Base-by-base conservation (phyloP, 306 rosid genomes). In the Glycine tomentella region DNA sequence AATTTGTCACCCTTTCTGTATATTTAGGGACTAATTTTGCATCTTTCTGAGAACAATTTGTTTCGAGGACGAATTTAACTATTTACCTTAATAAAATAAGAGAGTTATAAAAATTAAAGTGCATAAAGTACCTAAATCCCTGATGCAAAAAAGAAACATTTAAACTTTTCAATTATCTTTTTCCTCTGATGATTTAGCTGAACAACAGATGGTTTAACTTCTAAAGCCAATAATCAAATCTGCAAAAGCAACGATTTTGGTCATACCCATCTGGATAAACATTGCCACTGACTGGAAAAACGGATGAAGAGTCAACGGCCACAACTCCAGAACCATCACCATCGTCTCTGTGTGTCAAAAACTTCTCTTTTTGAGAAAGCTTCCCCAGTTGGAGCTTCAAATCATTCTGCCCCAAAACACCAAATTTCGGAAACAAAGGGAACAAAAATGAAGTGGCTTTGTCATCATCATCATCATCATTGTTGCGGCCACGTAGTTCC, bases 191-290 rank as follows among this genome's bases (percentile, higher is more conserved):
- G 25, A 82, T 6, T 69, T 42, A 40, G 46, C 59, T 6, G 14
- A 42, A 57, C 34, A 57, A 83, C 8, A 8, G 15, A 79, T 5
- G 51, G 12, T 74, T 58, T 75, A 40, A 58, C 34, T 66, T 79
- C 17, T 34, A 59, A 80, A 80, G 40, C 42, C 67, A 71, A 64
- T 20, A 64, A 64, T 36, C 14, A 57, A 51, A 82, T 36, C 45
- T 55, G 36, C 13, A 61, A 3, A 75, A 77, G 72, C 40, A 72
- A 74, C 9, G 7, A 74, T 36, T 72, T 79, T 5, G 31, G 68
- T 36, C 88, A 68, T 85, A 90, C 97, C 97, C 97, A 79, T 92
- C 95, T 70, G 97, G 97, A 86, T 71, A 83, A 58, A 93, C 82
- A 57, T 90, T 88, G 76, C 97, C 97, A 80, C 85, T 84, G 63